phyloP scores from a whole-genome alignment of 208 protist genomes.

The Crithidia thermophila region DNA sequence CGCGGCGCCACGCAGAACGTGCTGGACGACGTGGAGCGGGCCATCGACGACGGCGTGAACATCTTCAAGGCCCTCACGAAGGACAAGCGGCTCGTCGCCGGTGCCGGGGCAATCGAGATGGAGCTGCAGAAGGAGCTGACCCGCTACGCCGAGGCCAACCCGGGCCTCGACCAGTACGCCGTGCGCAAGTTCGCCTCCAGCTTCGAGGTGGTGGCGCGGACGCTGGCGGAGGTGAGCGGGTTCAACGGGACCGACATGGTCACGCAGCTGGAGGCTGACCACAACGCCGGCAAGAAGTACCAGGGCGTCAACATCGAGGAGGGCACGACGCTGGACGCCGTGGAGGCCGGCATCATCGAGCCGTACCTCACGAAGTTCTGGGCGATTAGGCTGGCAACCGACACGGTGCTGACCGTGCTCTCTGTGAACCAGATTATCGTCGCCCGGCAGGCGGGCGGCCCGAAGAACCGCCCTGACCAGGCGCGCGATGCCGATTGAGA shows the following conservation, averaged over 20 bases:
- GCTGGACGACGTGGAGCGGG: slow-evolving; percentile 97
- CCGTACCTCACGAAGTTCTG: slow-evolving; percentile 93
- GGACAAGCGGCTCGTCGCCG: slow-evolving; percentile 96
- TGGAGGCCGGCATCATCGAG: slow-evolving; percentile 94
- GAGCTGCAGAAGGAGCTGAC: slow-evolving; percentile 91
- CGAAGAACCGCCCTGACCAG: slow-evolving; percentile 91
- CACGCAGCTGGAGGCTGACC: slow-evolving; percentile 95
- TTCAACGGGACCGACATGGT: slow-evolving; percentile 96
- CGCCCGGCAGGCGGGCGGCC: slow-evolving; percentile 97
- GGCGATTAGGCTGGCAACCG: slow-evolving; percentile 95
- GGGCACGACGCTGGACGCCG: slow-evolving; percentile 77
- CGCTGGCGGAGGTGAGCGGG: slow-evolving; percentile 98
- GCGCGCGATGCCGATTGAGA: slow-evolving; percentile 80
- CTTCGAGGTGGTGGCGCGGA: slow-evolving; percentile 97
- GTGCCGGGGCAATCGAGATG: slow-evolving; percentile 98
- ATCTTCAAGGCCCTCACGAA: slow-evolving; percentile 96
- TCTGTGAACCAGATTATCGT: slow-evolving; percentile 98
- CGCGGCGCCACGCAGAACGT: slow-evolving; percentile 98
- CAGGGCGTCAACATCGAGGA: slow-evolving; percentile 95
- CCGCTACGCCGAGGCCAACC: slow-evolving; percentile 88
- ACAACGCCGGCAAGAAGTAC: slow-evolving; percentile 91
- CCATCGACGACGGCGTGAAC: slow-evolving; percentile 99
- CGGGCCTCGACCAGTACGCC: slow-evolving; percentile 98
- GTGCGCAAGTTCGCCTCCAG: slow-evolving; percentile 98
- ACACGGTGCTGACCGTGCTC: slow-evolving; percentile 97